Percentiles rank a stretch among this genome's conserved stretches.
phyloP scores from a whole-genome alignment of 2,329 filamentous ascomycete species.

The Coniella lustricola region DNA sequence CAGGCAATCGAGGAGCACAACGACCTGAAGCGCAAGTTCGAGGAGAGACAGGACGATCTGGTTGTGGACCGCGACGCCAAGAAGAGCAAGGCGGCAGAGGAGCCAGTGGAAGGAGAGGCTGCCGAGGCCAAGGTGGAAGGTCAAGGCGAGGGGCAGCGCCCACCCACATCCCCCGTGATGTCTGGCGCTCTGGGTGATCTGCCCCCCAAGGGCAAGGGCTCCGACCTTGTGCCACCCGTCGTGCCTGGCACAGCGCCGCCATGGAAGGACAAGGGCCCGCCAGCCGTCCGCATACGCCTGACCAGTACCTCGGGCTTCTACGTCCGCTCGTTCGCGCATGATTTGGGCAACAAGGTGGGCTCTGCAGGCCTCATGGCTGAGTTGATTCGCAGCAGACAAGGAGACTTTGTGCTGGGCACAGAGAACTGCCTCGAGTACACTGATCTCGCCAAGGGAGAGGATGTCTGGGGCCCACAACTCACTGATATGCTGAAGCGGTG shows the following conservation, averaged over 20 bases:
- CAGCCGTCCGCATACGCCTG: conserved; percentile 78
- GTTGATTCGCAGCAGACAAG: conserved; percentile 74
- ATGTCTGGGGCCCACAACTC: conserved; percentile 75
- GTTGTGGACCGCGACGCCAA: conserved; percentile 43
- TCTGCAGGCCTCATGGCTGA: conserved; percentile 83
- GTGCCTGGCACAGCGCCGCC: conserved; percentile 43
- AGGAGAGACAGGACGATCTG: conserved; percentile 50
- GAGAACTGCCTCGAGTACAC: conserved; percentile 70
- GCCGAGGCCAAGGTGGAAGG: conserved; percentile 9
- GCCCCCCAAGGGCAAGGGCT: conserved; percentile 38
- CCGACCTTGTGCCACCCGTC: conserved; percentile 46
- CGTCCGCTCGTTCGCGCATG: conserved; percentile 87
- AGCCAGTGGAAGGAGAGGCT: conserved; percentile 25
- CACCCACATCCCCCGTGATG: conserved; percentile 39
- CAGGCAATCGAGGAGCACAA: conserved; percentile 50
- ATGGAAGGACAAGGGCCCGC: conserved; percentile 56
- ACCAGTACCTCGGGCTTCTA: conserved; percentile 96
- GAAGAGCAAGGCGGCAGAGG: conserved; percentile 22
- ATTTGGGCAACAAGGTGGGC: conserved; percentile 74
- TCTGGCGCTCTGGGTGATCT: conserved; percentile 49
- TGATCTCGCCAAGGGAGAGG: conserved; percentile 69
- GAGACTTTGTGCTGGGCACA: conserved; percentile 65
- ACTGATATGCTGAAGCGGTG: conserved; percentile 41
- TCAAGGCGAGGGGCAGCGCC: too few species aligned
- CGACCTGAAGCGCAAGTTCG: conserved; percentile 50